phyloP scores from a whole-genome alignment of 208 protist species.

The Blastocrithidia nonstop region DNA sequence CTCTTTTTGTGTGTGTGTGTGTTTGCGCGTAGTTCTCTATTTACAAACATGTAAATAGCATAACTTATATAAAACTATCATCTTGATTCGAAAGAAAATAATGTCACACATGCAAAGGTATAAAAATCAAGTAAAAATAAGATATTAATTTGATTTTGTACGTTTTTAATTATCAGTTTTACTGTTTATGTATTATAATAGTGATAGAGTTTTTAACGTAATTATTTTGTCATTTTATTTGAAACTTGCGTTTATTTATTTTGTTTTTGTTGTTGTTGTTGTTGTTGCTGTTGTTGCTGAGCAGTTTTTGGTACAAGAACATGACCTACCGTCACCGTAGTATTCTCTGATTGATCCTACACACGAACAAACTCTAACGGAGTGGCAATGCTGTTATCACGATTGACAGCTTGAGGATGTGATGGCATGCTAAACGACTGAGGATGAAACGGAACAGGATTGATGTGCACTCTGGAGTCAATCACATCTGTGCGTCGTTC shows the following conservation, averaged over 20 bases:
- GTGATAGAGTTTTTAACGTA: not conserved
- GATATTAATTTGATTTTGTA: too few relatives aligned
- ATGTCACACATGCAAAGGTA: too few relatives aligned
- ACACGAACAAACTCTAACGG: constrained; percentile 74
- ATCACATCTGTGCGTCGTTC: constrained; percentile 6
- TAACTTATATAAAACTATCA: too few relatives aligned
- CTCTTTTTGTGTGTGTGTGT: constrained; percentile 3
- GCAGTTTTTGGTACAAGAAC: constrained; percentile 38
- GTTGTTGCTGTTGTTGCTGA: not conserved
- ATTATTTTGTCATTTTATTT: too few relatives aligned
- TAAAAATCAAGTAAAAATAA: too few relatives aligned
- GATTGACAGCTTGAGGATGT: constrained; percentile 6
- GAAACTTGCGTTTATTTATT: too few relatives aligned
- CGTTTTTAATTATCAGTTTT: too few relatives aligned
- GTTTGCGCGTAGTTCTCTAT: too few relatives aligned
- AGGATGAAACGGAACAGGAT: constrained; percentile 49
- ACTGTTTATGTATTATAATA: not conserved
- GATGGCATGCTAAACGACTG: constrained; percentile 36
- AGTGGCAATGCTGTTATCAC: constrained; percentile 8
- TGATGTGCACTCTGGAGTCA: constrained; percentile 13
- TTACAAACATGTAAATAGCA: too few relatives aligned
- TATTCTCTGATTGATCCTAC: constrained; percentile 44
- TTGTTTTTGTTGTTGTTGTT: too few relatives aligned
- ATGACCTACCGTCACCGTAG: constrained; percentile 48
- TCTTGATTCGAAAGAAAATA: too few relatives aligned